A percentile compares a stretch with the other conserved stretches of the same genome.
These are phyloP conservation scores for Cutaneotrichosporon sp. DNA, from an alignment of 1,284 basidiomycete species.

Conservation along the genomic window DNA sequence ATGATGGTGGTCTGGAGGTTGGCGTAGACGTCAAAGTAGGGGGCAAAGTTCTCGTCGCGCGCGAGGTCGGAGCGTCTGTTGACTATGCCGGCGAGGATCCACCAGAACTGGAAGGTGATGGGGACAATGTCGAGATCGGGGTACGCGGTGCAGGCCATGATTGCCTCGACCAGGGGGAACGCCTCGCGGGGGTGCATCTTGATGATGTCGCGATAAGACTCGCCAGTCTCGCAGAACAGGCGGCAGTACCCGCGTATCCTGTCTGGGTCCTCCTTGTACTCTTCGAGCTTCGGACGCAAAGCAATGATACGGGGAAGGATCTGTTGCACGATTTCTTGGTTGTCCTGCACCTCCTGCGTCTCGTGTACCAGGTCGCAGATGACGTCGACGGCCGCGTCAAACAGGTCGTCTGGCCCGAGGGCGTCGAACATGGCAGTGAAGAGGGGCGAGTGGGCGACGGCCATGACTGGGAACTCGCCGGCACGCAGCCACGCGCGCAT, in stretches of 20 bases:
- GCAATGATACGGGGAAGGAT: conserved; percentile 81
- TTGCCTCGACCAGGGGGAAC: conserved; percentile 90
- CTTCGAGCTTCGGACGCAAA: conserved; percentile 64
- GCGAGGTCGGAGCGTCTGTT: conserved; percentile 53
- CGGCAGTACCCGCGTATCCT: conserved; percentile 87
- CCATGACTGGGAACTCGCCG: conserved; percentile 72
- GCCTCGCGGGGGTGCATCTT: conserved; percentile 86
- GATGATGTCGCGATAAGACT: conserved; percentile 89
- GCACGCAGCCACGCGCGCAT: conserved; percentile 84
- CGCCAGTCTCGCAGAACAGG: conserved; percentile 93
- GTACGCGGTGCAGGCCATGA: conserved; percentile 91
- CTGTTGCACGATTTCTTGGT: conserved; percentile 81
- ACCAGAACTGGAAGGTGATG: conserved; percentile 99
- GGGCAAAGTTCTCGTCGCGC: conserved; percentile 32
- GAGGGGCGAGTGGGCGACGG: conserved; percentile 77
- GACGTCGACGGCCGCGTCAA: conserved; percentile 89
- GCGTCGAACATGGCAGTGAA: conserved; percentile 82
- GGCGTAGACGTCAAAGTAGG: conserved; percentile 77
- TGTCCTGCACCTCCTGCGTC: conserved; percentile 96
- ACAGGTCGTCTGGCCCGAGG: conserved; percentile 78
- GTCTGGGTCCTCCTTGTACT: conserved; percentile 73
- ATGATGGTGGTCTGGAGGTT: conserved; percentile 85
- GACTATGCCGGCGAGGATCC: conserved; percentile 80
- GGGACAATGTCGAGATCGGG: conserved; percentile 94
- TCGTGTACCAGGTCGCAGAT: conserved; percentile 96